Evolutionary conservation across 352 stramenopile species (phyloP).

Genomic region (Phytophthora agathidicida): DNA sequence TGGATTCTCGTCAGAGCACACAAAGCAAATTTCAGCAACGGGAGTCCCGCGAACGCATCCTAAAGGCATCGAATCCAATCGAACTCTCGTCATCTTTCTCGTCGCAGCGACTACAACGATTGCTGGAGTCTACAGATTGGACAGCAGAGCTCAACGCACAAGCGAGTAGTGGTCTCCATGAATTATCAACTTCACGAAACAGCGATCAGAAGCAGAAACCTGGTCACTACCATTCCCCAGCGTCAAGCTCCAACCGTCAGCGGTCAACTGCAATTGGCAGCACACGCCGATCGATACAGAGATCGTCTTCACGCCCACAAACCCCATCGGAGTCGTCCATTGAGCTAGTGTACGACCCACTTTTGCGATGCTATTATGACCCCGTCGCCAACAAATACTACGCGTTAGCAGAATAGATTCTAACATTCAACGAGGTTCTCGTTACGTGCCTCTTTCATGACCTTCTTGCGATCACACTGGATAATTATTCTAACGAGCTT

Average conservation of each 20-base stretch:
- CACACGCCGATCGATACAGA: slow-evolving; percentile 4
- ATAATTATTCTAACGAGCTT: slow-evolving; percentile 1
- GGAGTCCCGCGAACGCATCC: neutral
- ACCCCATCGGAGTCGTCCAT: slow-evolving; percentile 37
- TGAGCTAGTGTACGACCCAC: slow-evolving; percentile 86
- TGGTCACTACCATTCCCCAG: neutral
- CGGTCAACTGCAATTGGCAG: neutral
- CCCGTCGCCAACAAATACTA: slow-evolving; percentile 88
- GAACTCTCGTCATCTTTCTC: slow-evolving; percentile 42
- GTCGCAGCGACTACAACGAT: slow-evolving; percentile 48
- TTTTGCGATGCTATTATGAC: slow-evolving; percentile 87
- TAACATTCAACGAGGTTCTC: slow-evolving; percentile 7
- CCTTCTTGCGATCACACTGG: neutral
- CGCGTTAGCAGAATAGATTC: slow-evolving; percentile 63
- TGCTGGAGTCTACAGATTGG: slow-evolving; percentile 82
- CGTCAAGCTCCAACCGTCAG: neutral
- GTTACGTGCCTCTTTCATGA: no score
- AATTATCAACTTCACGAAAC: neutral
- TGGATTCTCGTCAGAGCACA: slow-evolving; percentile 4
- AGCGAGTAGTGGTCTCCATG: slow-evolving; percentile 1
- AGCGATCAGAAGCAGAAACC: neutral
- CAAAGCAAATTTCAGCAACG: slow-evolving; percentile 1
- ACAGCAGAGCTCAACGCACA: slow-evolving; percentile 32
- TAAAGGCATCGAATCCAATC: neutral
- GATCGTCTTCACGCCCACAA: slow-evolving; percentile 1